Evolutionary conservation across 2,329 filamentous ascomycete genomes (phyloP).

Genomic region (Aspergillus phoenicis): DNA sequence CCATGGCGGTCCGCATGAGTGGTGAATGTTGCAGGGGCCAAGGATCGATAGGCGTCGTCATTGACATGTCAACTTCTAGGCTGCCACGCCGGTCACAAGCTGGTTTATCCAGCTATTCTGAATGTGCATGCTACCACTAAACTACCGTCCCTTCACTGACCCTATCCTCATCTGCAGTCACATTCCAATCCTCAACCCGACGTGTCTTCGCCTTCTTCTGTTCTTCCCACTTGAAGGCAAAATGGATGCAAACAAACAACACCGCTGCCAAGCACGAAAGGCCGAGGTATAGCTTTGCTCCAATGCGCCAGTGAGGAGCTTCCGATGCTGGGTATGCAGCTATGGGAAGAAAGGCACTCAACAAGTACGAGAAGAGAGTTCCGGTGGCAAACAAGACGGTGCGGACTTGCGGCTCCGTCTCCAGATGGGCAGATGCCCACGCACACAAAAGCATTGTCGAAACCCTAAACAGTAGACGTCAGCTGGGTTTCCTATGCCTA

Average conservation of each 20-base stretch:
- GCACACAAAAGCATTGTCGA: slow-evolving; percentile 13
- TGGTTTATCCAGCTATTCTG: no score
- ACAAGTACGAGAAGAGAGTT: slow-evolving; percentile 9
- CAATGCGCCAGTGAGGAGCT: slow-evolving; percentile 14
- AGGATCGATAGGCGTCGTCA: no score
- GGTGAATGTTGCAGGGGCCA: no score
- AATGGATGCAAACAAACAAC: slow-evolving; percentile 1
- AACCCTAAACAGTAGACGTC: neutral
- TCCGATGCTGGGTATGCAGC: slow-evolving; percentile 11
- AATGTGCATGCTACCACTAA: neutral
- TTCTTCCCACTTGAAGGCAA: slow-evolving; percentile 9
- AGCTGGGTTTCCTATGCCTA: neutral
- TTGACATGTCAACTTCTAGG: no score
- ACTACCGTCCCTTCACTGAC: neutral
- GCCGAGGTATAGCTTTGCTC: slow-evolving; percentile 10
- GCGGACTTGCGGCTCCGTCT: slow-evolving; percentile 9
- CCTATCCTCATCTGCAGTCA: neutral
- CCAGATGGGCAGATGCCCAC: slow-evolving; percentile 12
- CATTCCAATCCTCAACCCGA: neutral
- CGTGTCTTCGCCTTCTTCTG: neutral
- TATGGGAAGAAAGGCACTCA: slow-evolving; percentile 12
- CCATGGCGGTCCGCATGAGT: no score
- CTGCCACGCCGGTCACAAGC: no score
- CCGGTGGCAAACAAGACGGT: slow-evolving; percentile 13
- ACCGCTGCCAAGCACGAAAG: slow-evolving; percentile 5